A percentile compares a stretch with the other conserved stretches of the same genome.
Evolutionary conservation across 768 basidiomycete genomes (phyloP).

Genomic region (Boletus reticulatus): DNA sequence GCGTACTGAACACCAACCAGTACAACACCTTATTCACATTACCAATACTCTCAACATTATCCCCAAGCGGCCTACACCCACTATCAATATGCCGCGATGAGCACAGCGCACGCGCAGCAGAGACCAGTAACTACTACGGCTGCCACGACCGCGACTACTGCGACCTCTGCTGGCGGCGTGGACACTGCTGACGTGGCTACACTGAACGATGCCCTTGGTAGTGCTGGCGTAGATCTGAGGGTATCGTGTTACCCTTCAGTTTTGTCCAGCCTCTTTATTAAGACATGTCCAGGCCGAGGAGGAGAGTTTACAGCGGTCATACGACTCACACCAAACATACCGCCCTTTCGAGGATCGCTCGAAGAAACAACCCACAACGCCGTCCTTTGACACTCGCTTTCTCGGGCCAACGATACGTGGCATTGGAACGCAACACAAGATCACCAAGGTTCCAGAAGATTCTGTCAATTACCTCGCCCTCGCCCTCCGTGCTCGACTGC

Average conservation of each 20-base stretch:
- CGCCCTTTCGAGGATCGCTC: slow-evolving; percentile 76
- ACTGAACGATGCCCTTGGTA: slow-evolving; percentile 80
- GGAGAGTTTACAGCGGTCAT: slow-evolving; percentile 68
- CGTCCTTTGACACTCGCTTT: slow-evolving; percentile 66
- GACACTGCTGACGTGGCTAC: slow-evolving; percentile 75
- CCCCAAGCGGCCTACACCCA: slow-evolving; percentile 40
- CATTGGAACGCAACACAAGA: slow-evolving; percentile 65
- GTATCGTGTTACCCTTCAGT: slow-evolving; percentile 37
- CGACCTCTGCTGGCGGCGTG: slow-evolving; percentile 35
- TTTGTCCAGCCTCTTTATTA: neutral
- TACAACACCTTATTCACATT: slow-evolving; percentile 50
- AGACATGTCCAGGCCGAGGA: slow-evolving; percentile 69
- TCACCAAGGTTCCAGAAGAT: slow-evolving; percentile 68
- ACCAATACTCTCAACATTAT: slow-evolving; percentile 38
- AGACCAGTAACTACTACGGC: slow-evolving; percentile 20
- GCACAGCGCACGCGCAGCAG: slow-evolving; percentile 32
- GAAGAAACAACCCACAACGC: slow-evolving; percentile 68
- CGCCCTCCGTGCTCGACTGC: slow-evolving; percentile 72
- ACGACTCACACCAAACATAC: slow-evolving; percentile 60
- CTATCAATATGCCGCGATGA: slow-evolving; percentile 39
- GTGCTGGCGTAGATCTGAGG: slow-evolving; percentile 83
- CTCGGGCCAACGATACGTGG: slow-evolving; percentile 66
- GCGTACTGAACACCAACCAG: slow-evolving; percentile 27
- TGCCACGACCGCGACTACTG: slow-evolving; percentile 9
- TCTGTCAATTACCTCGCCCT: slow-evolving; percentile 75